A percentile compares a stretch with the other conserved stretches of the same genome.
Conservation (phyloP, 768 basidiomycete species). For the Favolaschia claudopus region DNA sequence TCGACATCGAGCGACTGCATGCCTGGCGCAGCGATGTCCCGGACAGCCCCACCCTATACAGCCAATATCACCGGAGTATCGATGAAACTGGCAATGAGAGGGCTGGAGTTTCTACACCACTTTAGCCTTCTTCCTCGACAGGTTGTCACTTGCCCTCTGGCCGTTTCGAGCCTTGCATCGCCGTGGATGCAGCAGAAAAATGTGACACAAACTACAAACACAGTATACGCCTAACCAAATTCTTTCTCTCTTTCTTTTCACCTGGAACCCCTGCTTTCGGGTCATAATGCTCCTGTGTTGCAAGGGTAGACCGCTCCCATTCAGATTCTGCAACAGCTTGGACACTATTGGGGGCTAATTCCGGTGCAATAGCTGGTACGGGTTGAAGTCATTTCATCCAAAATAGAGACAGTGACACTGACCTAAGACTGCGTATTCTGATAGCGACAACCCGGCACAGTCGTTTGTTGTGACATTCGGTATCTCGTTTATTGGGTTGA, state of each 20-base stretch:
- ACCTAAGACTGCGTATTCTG: constrained; percentile 43
- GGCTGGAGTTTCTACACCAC: no score
- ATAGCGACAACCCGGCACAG: constrained; percentile 40
- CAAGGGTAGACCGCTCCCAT: constrained; percentile 17
- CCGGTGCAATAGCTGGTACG: constrained; percentile 40
- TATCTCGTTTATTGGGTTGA: constrained; percentile 55
- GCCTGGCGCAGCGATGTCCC: no score
- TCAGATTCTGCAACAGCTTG: constrained; percentile 5
- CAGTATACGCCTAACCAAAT: neutral
- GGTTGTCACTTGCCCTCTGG: no score
- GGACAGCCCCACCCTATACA: no score
- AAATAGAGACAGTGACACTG: neutral
- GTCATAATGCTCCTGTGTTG: neutral
- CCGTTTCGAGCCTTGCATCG: no score
- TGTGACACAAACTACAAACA: constrained; percentile 5
- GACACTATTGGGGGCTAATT: constrained; percentile 37
- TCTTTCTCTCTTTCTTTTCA: constrained; percentile 3
- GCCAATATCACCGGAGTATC: no score
- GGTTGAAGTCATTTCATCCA: neutral
- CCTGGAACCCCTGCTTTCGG: neutral
- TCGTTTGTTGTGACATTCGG: constrained; percentile 47
- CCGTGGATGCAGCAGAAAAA: no score
- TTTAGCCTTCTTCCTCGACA: no score
- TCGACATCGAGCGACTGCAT: no score
- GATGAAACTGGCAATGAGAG: no score